Base-by-base conservation (phyloP, 495 filamentous ascomycete genomes). In the Aspergillus bridgeri region DNA sequence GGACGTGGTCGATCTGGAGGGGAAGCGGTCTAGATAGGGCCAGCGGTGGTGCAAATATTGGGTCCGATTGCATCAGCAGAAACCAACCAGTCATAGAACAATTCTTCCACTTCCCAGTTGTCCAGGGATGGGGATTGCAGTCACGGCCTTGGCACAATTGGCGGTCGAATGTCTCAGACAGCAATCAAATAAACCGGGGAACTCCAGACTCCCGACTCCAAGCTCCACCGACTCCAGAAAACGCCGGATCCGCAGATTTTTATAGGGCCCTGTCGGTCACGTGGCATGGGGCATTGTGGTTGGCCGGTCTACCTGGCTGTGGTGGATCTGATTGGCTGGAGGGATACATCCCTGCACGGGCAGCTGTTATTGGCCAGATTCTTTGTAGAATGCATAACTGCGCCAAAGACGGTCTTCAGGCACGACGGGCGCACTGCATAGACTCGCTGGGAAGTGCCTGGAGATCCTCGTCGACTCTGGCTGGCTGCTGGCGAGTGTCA, bases 1-100 rank as follows among this genome's bases (percentile, higher is more conserved):
- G 9, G 20, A 11, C 23, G 21, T 1, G 27, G 27, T 29, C 18
- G 9, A 25, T 7, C 21, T 1, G 13, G 21, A n/a, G 47, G 20
- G 46, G 47, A 6, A 9, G 9, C 6, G 11, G 19, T 25, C 24
- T 21, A n/a, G 15, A n/a, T 50, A 25, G 19, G 48, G 52, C 15
- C 23, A 45, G 45, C 3, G 4, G 53, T 56, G 53, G 38, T 56
- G 53, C 53, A 56, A 56, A 56, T 18, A 45, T 18, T 27, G 44
- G 27, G 44, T 7, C 44, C 18, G 44, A 56, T 56, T 44, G 53
- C 53, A 56, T 56, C 53, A 56, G 43, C 44, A 33, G 11, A 19
- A 15, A 33, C 43, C 53, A 55, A 17, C 7, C 17, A 48, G 6
- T n/a, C 21, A n/a, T 27, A 3, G 22, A 46, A n/a, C 8, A 25